Percentiles rank a stretch among this genome's conserved stretches.
Conservation (phyloP, 495 filamentous ascomycete genomes). For the Penicillium lividum region DNA sequence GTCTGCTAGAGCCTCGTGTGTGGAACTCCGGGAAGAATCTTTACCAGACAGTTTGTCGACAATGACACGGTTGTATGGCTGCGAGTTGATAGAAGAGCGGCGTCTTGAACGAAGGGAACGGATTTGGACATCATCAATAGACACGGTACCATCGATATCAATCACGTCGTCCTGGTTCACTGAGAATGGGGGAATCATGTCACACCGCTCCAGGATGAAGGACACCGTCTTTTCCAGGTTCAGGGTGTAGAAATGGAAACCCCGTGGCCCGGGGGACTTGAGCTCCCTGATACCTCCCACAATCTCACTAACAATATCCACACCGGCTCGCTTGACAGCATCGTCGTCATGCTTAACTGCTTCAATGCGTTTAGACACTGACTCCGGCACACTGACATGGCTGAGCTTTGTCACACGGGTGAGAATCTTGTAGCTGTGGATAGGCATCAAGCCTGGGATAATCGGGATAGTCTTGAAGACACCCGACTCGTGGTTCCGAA, state of each 20-base stretch:
- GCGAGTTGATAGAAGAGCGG: constrained; percentile 53
- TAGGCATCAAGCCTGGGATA: constrained; percentile 94
- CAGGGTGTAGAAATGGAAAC: constrained; percentile 97
- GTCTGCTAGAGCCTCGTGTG: constrained; percentile 58
- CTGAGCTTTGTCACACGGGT: constrained; percentile 94
- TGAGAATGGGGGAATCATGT: constrained; percentile 70
- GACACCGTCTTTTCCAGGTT: constrained; percentile 96
- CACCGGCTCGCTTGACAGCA: constrained; percentile 68
- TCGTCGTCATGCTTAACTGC: constrained; percentile 87
- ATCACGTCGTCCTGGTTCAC: constrained; percentile 32
- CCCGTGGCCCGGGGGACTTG: constrained; percentile 58
- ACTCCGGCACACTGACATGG: constrained; percentile 75
- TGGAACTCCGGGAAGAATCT: constrained; percentile 40
- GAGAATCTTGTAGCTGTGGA: constrained; percentile 95
- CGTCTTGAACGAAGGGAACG: constrained; percentile 40
- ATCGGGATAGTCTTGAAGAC: constrained; percentile 87
- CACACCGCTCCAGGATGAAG: constrained; percentile 82
- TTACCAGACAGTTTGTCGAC: constrained; percentile 54
- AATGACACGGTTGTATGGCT: constrained; percentile 81
- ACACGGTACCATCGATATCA: constrained; percentile 42
- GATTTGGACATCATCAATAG: constrained; percentile 40
- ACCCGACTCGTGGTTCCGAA: constrained; percentile 81
- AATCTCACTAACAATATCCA: constrained; percentile 49
- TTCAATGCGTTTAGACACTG: constrained; percentile 70
- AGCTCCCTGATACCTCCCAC: constrained; percentile 62